phyloP scores from a whole-genome alignment of 331 rosid species.

The Rosa hybrid region DNA sequence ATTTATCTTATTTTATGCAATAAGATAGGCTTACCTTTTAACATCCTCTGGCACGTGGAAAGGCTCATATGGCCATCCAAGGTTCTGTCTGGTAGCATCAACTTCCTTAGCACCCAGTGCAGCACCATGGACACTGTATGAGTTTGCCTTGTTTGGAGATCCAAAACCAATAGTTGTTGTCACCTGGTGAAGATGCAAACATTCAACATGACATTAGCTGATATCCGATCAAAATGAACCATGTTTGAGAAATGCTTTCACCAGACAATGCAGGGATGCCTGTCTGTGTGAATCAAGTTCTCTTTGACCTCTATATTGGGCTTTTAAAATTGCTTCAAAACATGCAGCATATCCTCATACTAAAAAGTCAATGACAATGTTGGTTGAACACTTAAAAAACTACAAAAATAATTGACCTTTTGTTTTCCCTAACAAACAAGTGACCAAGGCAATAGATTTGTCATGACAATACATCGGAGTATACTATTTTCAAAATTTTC shows the following conservation, averaged over 20 bases:
- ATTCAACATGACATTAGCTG: constrained; percentile 4
- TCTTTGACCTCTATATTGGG: not conserved
- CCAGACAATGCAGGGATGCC: not conserved
- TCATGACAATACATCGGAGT: not conserved
- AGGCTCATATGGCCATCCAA: constrained; percentile 90
- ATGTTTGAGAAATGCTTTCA: not conserved
- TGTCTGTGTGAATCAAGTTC: not conserved
- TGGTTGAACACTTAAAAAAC: not conserved
- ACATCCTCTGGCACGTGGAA: constrained; percentile 96
- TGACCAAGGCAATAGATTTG: not conserved
- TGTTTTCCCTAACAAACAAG: not conserved
- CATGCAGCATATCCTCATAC: not conserved
- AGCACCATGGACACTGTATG: constrained; percentile 95
- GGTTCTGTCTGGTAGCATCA: constrained; percentile 92
- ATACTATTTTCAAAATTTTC: not conserved
- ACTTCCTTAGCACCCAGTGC: constrained; percentile 98
- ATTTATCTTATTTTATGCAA: not conserved
- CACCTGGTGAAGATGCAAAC: constrained; percentile 52
- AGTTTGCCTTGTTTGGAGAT: constrained; percentile 95
- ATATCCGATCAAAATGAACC: not conserved
- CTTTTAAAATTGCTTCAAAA: not conserved
- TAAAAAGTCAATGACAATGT: not conserved
- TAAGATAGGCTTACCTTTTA: constrained; percentile 49
- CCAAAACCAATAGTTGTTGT: constrained; percentile 96
- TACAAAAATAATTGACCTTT: not conserved